Conservation (phyloP, 2,329 filamentous ascomycete species). For the Chaetomium sp. region DNA sequence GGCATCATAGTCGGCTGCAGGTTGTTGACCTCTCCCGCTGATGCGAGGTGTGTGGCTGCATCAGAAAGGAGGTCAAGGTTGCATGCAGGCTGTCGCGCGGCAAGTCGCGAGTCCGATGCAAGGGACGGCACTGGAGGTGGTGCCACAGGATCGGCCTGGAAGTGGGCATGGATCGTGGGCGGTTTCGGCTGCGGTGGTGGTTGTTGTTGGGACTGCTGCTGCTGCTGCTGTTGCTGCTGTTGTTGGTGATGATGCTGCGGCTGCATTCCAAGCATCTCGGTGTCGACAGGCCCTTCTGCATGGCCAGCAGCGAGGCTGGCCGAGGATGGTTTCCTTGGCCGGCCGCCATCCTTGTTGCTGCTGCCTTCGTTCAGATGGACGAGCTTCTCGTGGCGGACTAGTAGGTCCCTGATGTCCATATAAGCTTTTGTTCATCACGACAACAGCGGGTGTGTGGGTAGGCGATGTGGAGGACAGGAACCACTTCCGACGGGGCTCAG, state of each 20-base stretch:
- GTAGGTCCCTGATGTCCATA: constrained; percentile 58
- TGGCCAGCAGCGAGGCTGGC: constrained; percentile 39
- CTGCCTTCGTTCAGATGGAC: constrained; percentile 55
- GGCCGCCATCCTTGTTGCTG: constrained; percentile 42
- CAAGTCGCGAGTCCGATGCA: constrained; percentile 41
- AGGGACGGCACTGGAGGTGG: constrained; percentile 34
- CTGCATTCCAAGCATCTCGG: constrained; percentile 41
- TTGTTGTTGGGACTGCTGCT: not conserved
- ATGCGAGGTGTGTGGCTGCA: constrained; percentile 46
- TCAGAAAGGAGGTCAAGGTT: constrained; percentile 55
- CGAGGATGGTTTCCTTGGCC: constrained; percentile 47
- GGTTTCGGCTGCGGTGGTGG: not conserved
- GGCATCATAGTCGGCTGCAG: constrained; percentile 43
- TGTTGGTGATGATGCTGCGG: constrained; percentile 29
- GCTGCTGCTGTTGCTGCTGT: constrained; percentile 32
- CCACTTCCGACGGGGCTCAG: not conserved
- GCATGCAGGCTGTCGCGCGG: constrained; percentile 42
- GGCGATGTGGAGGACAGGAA: not conserved
- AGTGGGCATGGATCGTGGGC: constrained; percentile 30
- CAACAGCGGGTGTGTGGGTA: not conserved
- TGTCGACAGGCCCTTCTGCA: constrained; percentile 41
- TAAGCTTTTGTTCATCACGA: constrained; percentile 39
- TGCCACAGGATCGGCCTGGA: constrained; percentile 36
- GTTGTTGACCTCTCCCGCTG: constrained; percentile 48
- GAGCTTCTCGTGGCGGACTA: constrained; percentile 58